A percentile compares a stretch with the other conserved stretches of the same genome.
Conservation (phyloP, 805 yeast genomes). For the Kodamaea hsintzibuensis region DNA sequence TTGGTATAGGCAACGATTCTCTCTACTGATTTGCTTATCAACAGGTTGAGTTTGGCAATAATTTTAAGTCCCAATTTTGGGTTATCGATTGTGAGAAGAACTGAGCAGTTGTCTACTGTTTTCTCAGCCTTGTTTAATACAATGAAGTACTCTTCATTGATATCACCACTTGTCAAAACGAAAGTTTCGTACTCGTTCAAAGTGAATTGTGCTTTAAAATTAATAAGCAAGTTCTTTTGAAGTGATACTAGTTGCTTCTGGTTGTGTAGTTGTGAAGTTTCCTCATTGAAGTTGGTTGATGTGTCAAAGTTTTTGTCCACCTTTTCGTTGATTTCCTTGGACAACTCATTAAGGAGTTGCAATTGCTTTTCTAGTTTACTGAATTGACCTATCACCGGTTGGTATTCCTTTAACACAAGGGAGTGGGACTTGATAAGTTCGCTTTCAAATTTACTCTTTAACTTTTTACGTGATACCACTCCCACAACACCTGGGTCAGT, state of each 20-base stretch:
- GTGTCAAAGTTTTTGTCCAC: constrained; percentile 26
- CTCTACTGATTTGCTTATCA: constrained; percentile 44
- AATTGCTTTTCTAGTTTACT: constrained; percentile 20
- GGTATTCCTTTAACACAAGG: constrained; percentile 32
- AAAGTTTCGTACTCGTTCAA: constrained; percentile 72
- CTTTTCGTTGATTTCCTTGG: constrained; percentile 41
- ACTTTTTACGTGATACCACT: constrained; percentile 56
- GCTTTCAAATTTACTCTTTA: constrained; percentile 60
- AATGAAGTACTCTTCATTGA: constrained; percentile 56
- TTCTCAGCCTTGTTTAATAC: constrained; percentile 60
- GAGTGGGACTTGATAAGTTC: constrained; percentile 59
- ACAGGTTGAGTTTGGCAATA: constrained; percentile 54
- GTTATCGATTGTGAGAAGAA: constrained; percentile 68
- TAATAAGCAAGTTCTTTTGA: constrained; percentile 52
- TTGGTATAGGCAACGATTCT: constrained; percentile 32
- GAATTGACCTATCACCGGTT: constrained; percentile 30
- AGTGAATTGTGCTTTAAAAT: constrained; percentile 63
- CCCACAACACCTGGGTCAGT: constrained; percentile 56
- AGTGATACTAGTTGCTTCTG: constrained; percentile 38
- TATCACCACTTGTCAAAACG: constrained; percentile 47
- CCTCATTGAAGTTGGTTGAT: constrained; percentile 23
- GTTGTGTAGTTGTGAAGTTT: constrained; percentile 27
- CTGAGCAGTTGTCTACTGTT: constrained; percentile 68
- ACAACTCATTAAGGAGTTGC: constrained; percentile 18
- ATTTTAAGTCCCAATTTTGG: constrained; percentile 65